A percentile compares a stretch with the other conserved stretches of the same genome.
phyloP scores from a whole-genome alignment of 106 monocot species.

The Posidonia australis region DNA sequence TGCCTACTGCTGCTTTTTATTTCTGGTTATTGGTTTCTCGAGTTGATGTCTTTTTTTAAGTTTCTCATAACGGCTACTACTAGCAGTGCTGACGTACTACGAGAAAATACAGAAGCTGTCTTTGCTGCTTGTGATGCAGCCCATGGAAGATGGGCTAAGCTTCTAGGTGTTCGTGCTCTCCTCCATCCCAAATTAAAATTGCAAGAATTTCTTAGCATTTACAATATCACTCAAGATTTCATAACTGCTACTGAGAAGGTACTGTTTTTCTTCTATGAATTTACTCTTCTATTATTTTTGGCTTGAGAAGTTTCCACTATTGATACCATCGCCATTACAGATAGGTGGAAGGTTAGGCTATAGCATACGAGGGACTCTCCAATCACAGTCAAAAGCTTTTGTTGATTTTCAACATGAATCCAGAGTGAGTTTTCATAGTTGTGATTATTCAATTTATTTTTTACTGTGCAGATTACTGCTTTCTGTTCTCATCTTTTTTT shows the following conservation, averaged over 20 bases:
- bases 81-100: constrained; percentile 87
- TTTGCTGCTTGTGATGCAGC: constrained; percentile 97
- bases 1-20: background rate
- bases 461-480: background rate
- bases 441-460: background rate
- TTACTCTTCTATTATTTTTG: background rate
- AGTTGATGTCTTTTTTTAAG: background rate
- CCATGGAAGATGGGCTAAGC: constrained; percentile 98
- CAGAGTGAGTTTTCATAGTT: constrained; percentile 43
- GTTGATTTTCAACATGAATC: constrained; percentile 95
- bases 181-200: constrained; percentile 83
- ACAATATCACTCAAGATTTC: constrained; percentile 81
- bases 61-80: background rate
- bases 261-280: constrained; percentile 2
- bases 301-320: background rate
- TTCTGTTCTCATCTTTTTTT: background rate
- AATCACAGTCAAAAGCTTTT: constrained; percentile 90
- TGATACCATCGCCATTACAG: constrained; percentile 25
- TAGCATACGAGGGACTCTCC: constrained; percentile 88
- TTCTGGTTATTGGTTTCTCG: background rate
- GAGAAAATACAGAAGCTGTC: constrained; percentile 98
- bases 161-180: constrained; percentile 92
- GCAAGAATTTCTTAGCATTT: constrained; percentile 83
- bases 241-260: constrained; percentile 94
- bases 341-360: constrained; percentile 98